Base-by-base conservation (phyloP, 2,329 filamentous ascomycete genomes). In the Escovopsis sp. region DNA sequence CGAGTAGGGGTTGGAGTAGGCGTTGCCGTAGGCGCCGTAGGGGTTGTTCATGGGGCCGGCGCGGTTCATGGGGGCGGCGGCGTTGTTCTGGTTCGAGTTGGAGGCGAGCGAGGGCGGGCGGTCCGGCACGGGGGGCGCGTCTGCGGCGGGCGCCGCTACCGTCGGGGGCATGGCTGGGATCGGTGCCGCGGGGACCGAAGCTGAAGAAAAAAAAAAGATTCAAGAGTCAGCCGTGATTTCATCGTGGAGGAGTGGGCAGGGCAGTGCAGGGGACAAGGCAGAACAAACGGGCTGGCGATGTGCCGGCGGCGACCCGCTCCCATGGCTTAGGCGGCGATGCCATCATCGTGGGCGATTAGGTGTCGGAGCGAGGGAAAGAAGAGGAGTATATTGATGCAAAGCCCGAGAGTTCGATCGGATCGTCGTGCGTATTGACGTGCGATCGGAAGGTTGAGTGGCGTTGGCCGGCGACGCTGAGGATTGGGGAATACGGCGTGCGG, bases 281-380 rank as follows among this genome's bases (percentile, higher is more conserved):
- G 23, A 32, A 45, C 44, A 35, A 39, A 45, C 44, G 32, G 30
- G 34, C 33, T 15, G 44, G 44, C 26, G 23, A 39, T n/a, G 44
- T 35, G 33, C 40, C 40, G 28, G 35, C 42, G 15, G 37, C 42
- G 28, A 80, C 74, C 62, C 82, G 77, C 67, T 98, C 91, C 91
- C 91, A 98, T 38, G 91, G 91, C 67, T 98, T 98, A 43, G 91
- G 91, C 58, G 91, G 91, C 62, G 89, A 95, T 49, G 75, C 75
- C 72, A 79, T 79, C 49, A 33, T 47, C 36, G 48, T 32, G 18
- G 43, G 23, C 23, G 11, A 32, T 32, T 32, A 9, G 28, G 28
- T 11, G 28, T 9, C 11, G 23, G 23, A 23, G 23, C 23, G 28
- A 9, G 28, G 39, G 26, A 12, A 12, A 36, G 36, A 18, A 15